phyloP scores from a whole-genome alignment of 2,329 filamentous ascomycete species.

The Diaporthe amygdali region DNA sequence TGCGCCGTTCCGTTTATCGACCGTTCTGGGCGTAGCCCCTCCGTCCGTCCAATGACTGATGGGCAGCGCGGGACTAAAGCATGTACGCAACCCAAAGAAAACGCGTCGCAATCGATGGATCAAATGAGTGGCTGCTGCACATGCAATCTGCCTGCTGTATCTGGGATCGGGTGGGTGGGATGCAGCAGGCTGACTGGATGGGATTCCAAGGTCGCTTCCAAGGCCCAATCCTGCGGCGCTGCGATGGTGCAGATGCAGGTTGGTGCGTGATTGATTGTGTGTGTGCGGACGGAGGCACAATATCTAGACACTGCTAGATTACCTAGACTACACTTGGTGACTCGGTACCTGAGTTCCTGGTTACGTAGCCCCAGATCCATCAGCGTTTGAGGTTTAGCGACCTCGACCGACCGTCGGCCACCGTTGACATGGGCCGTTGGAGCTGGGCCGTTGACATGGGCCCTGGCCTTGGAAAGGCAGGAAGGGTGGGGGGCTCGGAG shows the following conservation, averaged over 20 bases:
- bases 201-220: too few species aligned
- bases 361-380: not conserved
- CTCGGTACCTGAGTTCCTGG: too few species aligned
- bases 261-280: not conserved
- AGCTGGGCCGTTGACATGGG: not conserved
- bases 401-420: not conserved
- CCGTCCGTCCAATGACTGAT: not conserved
- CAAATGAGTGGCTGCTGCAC: not conserved
- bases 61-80: not conserved
- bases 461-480: not conserved
- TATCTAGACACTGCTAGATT: too few species aligned
- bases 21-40: not conserved
- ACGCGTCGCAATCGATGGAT: not conserved
- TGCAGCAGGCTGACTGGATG: not conserved
- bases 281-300: too few species aligned
- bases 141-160: not conserved
- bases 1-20: not conserved
- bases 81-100: not conserved
- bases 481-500: not conserved
- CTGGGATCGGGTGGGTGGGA: not conserved
- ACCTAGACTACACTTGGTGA: too few species aligned
- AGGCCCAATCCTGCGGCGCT: conserved; percentile 6
- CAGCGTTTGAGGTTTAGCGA: not conserved
- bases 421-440: not conserved
- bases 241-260: not conserved